Percentiles rank a stretch among this genome's conserved stretches.
Evolutionary conservation across 2,329 filamentous ascomycete species (phyloP).

Genomic region (Aschersonia sp.): DNA sequence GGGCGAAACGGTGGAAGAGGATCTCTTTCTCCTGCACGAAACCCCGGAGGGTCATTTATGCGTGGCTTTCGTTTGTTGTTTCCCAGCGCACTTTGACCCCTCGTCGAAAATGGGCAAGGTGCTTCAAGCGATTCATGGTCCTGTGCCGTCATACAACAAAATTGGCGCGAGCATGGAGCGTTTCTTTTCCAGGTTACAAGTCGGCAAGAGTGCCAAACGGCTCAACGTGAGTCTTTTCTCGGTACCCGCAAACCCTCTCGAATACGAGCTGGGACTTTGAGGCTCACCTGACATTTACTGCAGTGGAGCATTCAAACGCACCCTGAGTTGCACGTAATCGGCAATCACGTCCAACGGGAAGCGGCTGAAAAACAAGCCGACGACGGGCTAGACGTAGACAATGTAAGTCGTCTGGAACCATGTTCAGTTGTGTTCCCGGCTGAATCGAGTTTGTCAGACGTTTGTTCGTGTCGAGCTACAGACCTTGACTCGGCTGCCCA

Average conservation of each 20-base stretch:
- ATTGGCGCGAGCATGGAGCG: slow-evolving; percentile 40
- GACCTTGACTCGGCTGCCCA: slow-evolving; percentile 32
- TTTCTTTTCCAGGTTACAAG: slow-evolving; percentile 32
- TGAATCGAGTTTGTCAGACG: slow-evolving; percentile 11
- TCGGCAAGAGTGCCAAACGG: slow-evolving; percentile 33
- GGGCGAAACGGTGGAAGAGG: slow-evolving; percentile 39
- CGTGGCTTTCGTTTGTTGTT: slow-evolving; percentile 36
- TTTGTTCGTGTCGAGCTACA: slow-evolving; percentile 34
- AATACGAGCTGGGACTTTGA: background rate
- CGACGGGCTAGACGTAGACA: slow-evolving; percentile 22
- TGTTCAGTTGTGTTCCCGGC: background rate
- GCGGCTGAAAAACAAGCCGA: slow-evolving; percentile 18
- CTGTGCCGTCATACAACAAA: slow-evolving; percentile 39
- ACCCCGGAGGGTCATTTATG: slow-evolving; percentile 25
- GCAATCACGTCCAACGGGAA: slow-evolving; percentile 18
- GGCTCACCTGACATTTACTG: background rate
- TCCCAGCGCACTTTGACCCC: slow-evolving; percentile 37
- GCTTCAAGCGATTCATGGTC: slow-evolving; percentile 33
- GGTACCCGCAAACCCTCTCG: too few species aligned
- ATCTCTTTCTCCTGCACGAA: slow-evolving; percentile 34
- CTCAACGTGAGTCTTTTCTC: slow-evolving; percentile 25
- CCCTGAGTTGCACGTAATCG: slow-evolving; percentile 22
- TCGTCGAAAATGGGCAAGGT: slow-evolving; percentile 31
- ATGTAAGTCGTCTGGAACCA: slow-evolving; percentile 11
- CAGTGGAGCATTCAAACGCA: slow-evolving; percentile 36